Conservation (phyloP, 73 alveolate species). For the Symbiodinium pilosum region DNA sequence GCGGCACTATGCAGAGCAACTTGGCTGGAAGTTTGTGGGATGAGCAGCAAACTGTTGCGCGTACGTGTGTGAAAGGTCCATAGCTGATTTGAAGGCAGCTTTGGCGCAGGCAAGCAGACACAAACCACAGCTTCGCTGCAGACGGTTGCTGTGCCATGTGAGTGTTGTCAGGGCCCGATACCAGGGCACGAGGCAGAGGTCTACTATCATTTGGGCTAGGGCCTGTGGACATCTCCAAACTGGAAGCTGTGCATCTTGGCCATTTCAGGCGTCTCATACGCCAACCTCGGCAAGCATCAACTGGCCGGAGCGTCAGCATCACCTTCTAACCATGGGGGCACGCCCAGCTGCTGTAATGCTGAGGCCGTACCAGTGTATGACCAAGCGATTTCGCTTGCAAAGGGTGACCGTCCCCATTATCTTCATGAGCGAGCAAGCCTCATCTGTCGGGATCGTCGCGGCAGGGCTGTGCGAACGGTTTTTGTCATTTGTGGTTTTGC, state of each 20-base stretch:
- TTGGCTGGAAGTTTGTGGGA: too few species aligned
- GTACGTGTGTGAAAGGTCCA: too few species aligned
- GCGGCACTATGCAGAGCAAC: slow-evolving; percentile 72
- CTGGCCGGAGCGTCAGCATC: not conserved
- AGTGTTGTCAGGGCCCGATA: slow-evolving; percentile 44
- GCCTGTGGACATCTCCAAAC: not conserved
- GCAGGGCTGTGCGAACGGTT: too few species aligned
- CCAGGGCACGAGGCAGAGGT: slow-evolving; percentile 89
- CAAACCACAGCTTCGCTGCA: not conserved
- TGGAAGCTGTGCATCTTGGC: not conserved
- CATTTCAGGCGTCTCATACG: slow-evolving; percentile 66
- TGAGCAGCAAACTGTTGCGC: too few species aligned
- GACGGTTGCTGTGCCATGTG: not conserved
- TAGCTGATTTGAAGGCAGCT: slow-evolving; percentile 80
- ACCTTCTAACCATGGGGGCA: not conserved
- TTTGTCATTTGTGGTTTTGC: not conserved
- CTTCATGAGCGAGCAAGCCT: slow-evolving; percentile 51
- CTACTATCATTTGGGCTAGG: slow-evolving; percentile 69
- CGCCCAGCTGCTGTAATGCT: not conserved
- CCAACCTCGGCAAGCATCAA: slow-evolving; percentile 84
- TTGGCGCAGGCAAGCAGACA: slow-evolving; percentile 42
- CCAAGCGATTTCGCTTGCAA: slow-evolving; percentile 71
- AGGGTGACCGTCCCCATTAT: slow-evolving; percentile 60
- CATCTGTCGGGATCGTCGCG: too few species aligned
- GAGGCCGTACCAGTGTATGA: slow-evolving; percentile 90